Percentiles rank a stretch among this genome's conserved stretches.
Conservation (phyloP, 1,139 yeast genomes). For the Ashbya aceris region DNA sequence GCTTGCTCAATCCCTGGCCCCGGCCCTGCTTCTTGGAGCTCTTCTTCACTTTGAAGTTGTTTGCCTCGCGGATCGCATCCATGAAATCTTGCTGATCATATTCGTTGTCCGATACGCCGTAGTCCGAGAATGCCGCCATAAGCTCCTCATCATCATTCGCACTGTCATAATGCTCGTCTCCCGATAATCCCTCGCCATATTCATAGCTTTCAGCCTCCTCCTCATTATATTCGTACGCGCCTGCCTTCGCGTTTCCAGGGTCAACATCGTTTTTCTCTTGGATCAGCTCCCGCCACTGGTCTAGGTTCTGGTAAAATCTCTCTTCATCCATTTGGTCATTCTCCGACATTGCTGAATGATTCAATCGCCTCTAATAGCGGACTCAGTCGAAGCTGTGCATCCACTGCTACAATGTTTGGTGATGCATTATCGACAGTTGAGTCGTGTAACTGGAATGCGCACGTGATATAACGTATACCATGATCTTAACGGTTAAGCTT, state of each 20-base stretch:
- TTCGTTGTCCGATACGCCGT: slow-evolving; percentile 31
- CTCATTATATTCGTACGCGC: slow-evolving; percentile 11
- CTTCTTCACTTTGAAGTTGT: slow-evolving; percentile 46
- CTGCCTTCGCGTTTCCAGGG: slow-evolving; percentile 10
- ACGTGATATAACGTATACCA: not conserved
- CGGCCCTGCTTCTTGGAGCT: slow-evolving; percentile 33
- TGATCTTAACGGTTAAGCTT: no score
- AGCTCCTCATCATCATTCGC: slow-evolving; percentile 22
- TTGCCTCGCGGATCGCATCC: slow-evolving; percentile 56
- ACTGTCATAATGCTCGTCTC: slow-evolving; percentile 16
- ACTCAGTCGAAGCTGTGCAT: not conserved
- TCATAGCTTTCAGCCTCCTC: slow-evolving; percentile 22
- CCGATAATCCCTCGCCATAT: slow-evolving; percentile 9
- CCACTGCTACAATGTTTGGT: not conserved
- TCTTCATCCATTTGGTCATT: slow-evolving; percentile 21
- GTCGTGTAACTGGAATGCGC: not conserved
- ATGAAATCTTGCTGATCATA: slow-evolving; percentile 38
- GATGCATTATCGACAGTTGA: not conserved
- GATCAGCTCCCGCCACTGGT: slow-evolving; percentile 18
- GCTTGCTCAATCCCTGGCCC: slow-evolving; percentile 28
- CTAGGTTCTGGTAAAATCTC: slow-evolving; percentile 22
- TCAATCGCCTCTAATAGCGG: not conserved
- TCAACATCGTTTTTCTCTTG: slow-evolving; percentile 15
- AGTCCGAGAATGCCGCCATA: slow-evolving; percentile 32
- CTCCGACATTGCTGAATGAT: not conserved